Base-by-base conservation (phyloP, 768 basidiomycete genomes). In the Boletus reticuloceps region DNA sequence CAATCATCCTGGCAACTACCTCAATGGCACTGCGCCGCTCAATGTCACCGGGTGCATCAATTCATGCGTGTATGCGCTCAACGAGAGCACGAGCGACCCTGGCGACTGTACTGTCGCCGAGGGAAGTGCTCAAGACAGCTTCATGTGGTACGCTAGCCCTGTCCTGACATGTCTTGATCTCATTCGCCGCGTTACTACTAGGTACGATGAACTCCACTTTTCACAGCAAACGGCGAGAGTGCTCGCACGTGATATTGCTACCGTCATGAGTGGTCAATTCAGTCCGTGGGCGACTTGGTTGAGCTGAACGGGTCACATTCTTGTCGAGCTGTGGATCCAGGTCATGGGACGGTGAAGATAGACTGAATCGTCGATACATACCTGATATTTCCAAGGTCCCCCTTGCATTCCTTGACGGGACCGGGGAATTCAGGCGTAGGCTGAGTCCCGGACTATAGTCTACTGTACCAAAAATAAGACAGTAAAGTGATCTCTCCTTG, bases 11-110 rank as follows among this genome's bases (percentile, higher is more conserved):
- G 10, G n/a, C 9, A 57, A 64, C 5, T 87, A 86, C 66, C 68
- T 86, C 32, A 88, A 86, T 55, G 85, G 85, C 9, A 86, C 84
- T 0, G 83, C 77, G 0, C 82, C 84, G 13, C 65, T 80, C 46
- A 86, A 86, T 58, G 77, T 82, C 25, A 85, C 81, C 0, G 80
- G 83, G 0, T 74, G 76, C 22, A 71, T 81, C 38, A 62, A 77
- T 39, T 71, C 79, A 1, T 85, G 84, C 60, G 72, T 82, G 4
- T 78, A 75, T 61, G 14, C 49, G 17, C 47, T 58, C 52, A 41
- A 55, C 34, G 57, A 59, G 38, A 54, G 39, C 69, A 39, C 69
- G 72, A 54, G 65, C 45, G 56, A 61, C 31, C 58, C 64, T 0
- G 68, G 55, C 0, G 56, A 39, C 13, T 79, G 78, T 53, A 77